phyloP scores from a whole-genome alignment of 306 rosid genomes.

The Cicer chorassanicum region DNA sequence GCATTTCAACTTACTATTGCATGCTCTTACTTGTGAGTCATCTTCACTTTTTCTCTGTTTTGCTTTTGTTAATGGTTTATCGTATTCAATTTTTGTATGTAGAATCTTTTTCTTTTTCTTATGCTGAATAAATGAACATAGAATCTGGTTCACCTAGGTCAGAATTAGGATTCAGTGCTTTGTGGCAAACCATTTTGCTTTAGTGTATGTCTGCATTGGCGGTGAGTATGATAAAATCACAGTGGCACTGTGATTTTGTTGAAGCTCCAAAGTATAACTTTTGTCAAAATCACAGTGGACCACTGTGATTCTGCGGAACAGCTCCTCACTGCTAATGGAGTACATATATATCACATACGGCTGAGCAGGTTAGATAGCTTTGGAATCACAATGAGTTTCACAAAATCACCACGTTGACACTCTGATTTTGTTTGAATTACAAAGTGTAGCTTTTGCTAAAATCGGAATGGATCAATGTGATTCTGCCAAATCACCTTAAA shows the following conservation, averaged over 20 bases:
- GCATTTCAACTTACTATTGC: conserved; percentile 72
- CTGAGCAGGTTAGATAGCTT: neutral
- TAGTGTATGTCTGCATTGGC: too few relatives aligned
- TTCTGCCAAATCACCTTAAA: too few relatives aligned
- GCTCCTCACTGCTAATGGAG: too few relatives aligned
- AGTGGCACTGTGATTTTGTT: too few relatives aligned
- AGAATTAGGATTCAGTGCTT: neutral
- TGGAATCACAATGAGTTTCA: neutral
- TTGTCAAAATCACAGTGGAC: too few relatives aligned
- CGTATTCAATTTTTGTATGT: neutral
- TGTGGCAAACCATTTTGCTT: neutral
- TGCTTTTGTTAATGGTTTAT: neutral
- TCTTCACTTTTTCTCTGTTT: conserved; percentile 1
- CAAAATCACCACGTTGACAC: too few relatives aligned
- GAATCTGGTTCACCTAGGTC: conserved; percentile 23
- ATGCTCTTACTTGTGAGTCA: conserved; percentile 85
- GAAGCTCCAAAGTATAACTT: too few relatives aligned
- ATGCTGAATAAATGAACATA: neutral
- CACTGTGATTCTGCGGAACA: too few relatives aligned
- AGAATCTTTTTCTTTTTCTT: neutral
- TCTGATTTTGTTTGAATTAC: too few relatives aligned
- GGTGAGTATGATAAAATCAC: too few relatives aligned
- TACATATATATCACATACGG: neutral
- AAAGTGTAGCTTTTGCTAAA: too few relatives aligned
- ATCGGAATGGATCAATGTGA: too few relatives aligned